Evolutionary conservation across 2,329 filamentous ascomycete species (phyloP), one percentile per base, ranked within the genome.

Genomic region (Trichoderma gracile): DNA sequence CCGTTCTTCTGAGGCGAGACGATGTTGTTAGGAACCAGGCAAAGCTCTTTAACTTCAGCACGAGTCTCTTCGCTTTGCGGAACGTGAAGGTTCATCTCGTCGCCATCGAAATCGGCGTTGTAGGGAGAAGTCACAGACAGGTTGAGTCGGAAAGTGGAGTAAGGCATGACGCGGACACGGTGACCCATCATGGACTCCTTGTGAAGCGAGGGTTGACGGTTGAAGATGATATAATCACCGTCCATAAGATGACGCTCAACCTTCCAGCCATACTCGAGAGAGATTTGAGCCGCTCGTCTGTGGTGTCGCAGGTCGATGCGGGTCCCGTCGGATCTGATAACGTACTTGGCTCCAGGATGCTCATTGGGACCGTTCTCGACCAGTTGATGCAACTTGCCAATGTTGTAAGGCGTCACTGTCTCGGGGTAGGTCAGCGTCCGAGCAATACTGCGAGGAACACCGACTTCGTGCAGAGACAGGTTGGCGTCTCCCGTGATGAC

Each of bases 161-260:
- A 99, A 3, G 95, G 95, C 93, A 99, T 98, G 67, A 99, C 95
- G 66, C 90, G 89, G 68, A 99, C 95, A 71, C 92, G 89, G 79
- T 99, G 95, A 78, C 92, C 95, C 96, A 99, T 99, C 95, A 99
- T 99, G 66, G 95, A 99, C 76, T 99, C 95, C 79, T 99, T 99
- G 84, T 99, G 95, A 73, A 99, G 83, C 42, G 95, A 99, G 0
- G 95, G 95, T 76, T 99, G 95, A 84, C 95, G 95, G 78, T 99
- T 99, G 87, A 99, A 99, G 74, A 99, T 93, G 79, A 99, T 98
- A 69, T 92, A 96, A 78, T 99, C 95, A 65, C 94, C 94, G 73
- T 97, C 92, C 72, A 96, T 89, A 68, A 99, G 87, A 78, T 99
- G 95, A 67, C 95, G 90, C 79, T 99, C 95, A 42, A 99, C 96